Conservation (phyloP, 768 basidiomycete genomes). For the Boletus eberwhitei region DNA sequence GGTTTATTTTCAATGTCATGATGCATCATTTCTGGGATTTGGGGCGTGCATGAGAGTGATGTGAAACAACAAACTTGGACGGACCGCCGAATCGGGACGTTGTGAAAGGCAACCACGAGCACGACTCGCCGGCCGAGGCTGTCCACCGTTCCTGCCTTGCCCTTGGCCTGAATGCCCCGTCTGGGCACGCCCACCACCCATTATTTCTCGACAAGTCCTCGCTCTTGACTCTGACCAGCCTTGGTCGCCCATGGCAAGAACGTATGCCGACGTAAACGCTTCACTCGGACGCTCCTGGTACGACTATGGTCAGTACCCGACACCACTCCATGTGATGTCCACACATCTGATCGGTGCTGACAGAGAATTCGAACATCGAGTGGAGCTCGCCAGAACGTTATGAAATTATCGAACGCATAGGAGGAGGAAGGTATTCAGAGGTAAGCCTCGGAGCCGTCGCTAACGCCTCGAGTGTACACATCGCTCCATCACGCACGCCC, state of each 20-base stretch:
- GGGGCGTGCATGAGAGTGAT: background rate
- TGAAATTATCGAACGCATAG: slow-evolving; percentile 60
- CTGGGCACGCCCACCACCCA: slow-evolving; percentile 17
- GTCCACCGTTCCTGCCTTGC: slow-evolving; percentile 12
- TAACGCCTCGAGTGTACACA: background rate
- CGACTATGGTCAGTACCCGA: slow-evolving; percentile 49
- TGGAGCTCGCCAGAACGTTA: slow-evolving; percentile 69
- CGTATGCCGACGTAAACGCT: slow-evolving; percentile 58
- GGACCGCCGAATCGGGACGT: slow-evolving; percentile 5
- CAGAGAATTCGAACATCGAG: slow-evolving; percentile 56
- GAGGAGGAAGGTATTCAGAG: slow-evolving; percentile 66
- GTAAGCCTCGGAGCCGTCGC: slow-evolving; percentile 32
- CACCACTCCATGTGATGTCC: background rate
- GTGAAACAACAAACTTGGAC: background rate
- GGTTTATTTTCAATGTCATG: slow-evolving; percentile 16
- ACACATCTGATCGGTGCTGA: slow-evolving; percentile 1
- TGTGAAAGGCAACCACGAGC: slow-evolving; percentile 1
- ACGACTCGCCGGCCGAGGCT: slow-evolving; percentile 17
- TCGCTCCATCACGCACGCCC: background rate
- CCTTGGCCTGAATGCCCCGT: slow-evolving; percentile 28
- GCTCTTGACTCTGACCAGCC: slow-evolving; percentile 15
- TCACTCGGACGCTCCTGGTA: slow-evolving; percentile 57
- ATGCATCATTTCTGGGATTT: slow-evolving; percentile 12
- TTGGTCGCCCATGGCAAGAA: slow-evolving; percentile 39
- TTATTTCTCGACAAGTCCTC: slow-evolving; percentile 13